A percentile compares a stretch with the other conserved stretches of the same genome.
Evolutionary conservation across 1,139 yeast genomes (phyloP).

Genomic region (Kodamaea arcana): DNA sequence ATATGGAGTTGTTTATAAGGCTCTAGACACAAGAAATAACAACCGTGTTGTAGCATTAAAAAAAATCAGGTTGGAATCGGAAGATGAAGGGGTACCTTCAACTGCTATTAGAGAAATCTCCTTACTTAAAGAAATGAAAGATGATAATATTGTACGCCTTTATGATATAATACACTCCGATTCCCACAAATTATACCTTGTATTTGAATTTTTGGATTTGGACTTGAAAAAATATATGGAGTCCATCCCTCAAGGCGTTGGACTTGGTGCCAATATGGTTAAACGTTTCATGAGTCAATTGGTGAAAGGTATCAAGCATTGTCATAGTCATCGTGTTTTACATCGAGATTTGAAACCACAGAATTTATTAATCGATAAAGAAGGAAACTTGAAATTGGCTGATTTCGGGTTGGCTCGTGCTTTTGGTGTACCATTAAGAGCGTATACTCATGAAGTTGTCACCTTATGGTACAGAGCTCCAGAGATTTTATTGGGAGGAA

Average conservation of each 20-base stretch:
- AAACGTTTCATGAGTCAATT: slow-evolving; percentile 92
- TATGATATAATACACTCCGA: slow-evolving; percentile 97
- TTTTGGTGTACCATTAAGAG: slow-evolving; percentile 93
- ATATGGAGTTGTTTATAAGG: slow-evolving; percentile 97
- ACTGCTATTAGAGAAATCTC: slow-evolving; percentile 98
- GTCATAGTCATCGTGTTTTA: slow-evolving; percentile 91
- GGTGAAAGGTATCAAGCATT: slow-evolving; percentile 87
- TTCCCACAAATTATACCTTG: slow-evolving; percentile 87
- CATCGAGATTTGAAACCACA: slow-evolving; percentile 98
- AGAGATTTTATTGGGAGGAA: slow-evolving; percentile 90
- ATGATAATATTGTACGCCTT: slow-evolving; percentile 85
- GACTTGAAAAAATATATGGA: slow-evolving; percentile 98
- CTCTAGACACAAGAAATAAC: slow-evolving; percentile 82
- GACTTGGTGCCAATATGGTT: slow-evolving; percentile 85
- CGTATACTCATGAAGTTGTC: slow-evolving; percentile 96
- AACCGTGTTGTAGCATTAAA: slow-evolving; percentile 92
- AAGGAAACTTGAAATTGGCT: slow-evolving; percentile 91
- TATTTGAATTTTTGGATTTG: slow-evolving; percentile 88
- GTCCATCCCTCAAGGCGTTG: slow-evolving; percentile 85
- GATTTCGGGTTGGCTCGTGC: slow-evolving; percentile 98
- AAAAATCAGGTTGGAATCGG: slow-evolving; percentile 91
- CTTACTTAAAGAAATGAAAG: slow-evolving; percentile 84
- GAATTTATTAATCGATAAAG: slow-evolving; percentile 87
- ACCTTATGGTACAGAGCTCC: slow-evolving; percentile 99
- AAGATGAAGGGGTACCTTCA: slow-evolving; percentile 98